Conservation (phyloP, 2,329 filamentous ascomycete genomes). For the Emericellopsis cladophorae region DNA sequence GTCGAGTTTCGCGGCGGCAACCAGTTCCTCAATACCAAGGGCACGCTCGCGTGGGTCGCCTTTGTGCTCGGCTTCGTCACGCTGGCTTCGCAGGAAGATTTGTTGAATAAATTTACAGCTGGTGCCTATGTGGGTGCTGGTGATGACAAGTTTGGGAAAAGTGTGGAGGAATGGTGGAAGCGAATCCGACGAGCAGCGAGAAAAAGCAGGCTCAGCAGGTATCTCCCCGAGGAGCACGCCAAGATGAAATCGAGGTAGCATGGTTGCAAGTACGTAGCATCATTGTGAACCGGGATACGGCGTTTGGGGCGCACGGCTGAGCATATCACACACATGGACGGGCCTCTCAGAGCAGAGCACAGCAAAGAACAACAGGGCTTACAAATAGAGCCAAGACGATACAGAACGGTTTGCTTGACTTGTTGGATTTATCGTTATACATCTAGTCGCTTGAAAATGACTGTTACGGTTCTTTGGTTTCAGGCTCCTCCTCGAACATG, state of each 20-base stretch:
- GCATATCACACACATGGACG: too few relatives aligned
- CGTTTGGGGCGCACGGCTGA: not conserved
- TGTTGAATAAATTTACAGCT: slow-evolving; percentile 14
- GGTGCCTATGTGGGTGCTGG: slow-evolving; percentile 13
- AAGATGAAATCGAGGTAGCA: slow-evolving; percentile 17
- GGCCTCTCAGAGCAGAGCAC: too few relatives aligned
- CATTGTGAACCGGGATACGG: not conserved
- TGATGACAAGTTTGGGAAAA: slow-evolving; percentile 14
- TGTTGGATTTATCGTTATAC: not conserved
- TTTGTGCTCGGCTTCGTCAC: slow-evolving; percentile 25
- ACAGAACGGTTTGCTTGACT: not conserved
- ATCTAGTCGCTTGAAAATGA: not conserved
- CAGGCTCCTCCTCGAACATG: slow-evolving; percentile 44
- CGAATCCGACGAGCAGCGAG: slow-evolving; percentile 18
- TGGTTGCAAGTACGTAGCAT: not conserved
- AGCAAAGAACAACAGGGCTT: too few relatives aligned
- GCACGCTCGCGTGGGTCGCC: slow-evolving; percentile 23
- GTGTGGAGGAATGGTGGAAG: slow-evolving; percentile 20
- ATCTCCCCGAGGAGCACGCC: slow-evolving; percentile 18
- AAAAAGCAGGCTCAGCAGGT: slow-evolving; percentile 19
- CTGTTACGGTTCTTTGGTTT: slow-evolving; percentile 12
- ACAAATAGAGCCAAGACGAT: not conserved
- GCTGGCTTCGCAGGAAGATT: slow-evolving; percentile 20
- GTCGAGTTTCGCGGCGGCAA: slow-evolving; percentile 26
- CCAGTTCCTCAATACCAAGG: slow-evolving; percentile 22